These are phyloP conservation scores for Xylaria nigripes DNA, from an alignment of 495 filamentous ascomycete genomes.

Conservation along the genomic window DNA sequence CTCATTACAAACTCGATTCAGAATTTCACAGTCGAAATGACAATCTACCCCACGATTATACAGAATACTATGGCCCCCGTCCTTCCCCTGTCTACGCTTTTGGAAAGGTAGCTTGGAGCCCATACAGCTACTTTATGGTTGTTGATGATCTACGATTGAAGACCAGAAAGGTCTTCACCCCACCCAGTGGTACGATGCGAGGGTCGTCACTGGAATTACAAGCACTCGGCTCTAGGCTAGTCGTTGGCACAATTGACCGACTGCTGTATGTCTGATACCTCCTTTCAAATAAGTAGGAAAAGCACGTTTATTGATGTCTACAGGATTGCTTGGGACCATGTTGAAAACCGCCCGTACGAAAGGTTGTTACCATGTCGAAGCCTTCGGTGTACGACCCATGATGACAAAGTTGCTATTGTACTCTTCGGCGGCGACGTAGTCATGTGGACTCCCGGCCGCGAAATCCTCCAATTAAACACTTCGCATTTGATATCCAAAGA, in stretches of 20 bases:
- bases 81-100: conserved; percentile 13
- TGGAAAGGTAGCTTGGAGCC: conserved; percentile 28
- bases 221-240: conserved; percentile 24
- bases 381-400: conserved; percentile 7
- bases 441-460: conserved; percentile 9
- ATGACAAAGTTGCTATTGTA: conserved; percentile 13
- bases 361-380: conserved; percentile 13
- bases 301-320: conserved; percentile 1
- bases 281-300: not conserved
- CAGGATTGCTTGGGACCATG: conserved; percentile 23
- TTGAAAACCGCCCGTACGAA: conserved; percentile 10
- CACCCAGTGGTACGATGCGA: conserved; percentile 11
- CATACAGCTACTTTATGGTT: conserved; percentile 10
- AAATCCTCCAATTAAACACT: conserved; percentile 9
- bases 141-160: conserved; percentile 24
- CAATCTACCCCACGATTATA: conserved; percentile 1
- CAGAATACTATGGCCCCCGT: not conserved
- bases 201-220: conserved; percentile 1
- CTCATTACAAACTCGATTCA: conserved; percentile 18
- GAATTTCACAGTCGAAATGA: conserved; percentile 7
- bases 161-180: conserved; percentile 20
- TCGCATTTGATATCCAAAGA: not conserved
- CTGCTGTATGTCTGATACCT: conserved; percentile 17
- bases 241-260: conserved; percentile 15
- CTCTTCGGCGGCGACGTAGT: conserved; percentile 18